Evolutionary conservation across 2,329 filamentous ascomycete genomes (phyloP), one percentile per base, ranked within the genome.

Genomic region (Paradendryphiella salina): DNA sequence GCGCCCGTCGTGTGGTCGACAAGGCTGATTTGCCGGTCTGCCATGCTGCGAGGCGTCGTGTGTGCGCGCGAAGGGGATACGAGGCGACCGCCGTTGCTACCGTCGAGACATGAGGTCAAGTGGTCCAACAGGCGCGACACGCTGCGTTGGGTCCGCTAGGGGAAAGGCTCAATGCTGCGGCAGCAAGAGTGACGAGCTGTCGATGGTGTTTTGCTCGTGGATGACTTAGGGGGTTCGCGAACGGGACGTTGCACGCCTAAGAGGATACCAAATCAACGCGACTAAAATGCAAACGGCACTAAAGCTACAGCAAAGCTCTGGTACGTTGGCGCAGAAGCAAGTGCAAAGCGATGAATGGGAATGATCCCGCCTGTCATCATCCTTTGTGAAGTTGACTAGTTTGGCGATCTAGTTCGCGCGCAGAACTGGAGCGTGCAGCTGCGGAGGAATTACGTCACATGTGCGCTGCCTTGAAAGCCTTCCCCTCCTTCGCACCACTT

Each of bases 11-110:
- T 74, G 40, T 75, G 74, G 70, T 90, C 86, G 59, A 89, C 77
- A 31, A 92, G 82, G 59, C 70, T 75, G 66, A 92, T 91, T 69
- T 86, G 85, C 72, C 89, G 87, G 65, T 86, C 69, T 18, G 66
- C 59, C 63, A 70, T 70, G 36, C 34, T 57, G 40, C 42, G 33
- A 23, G 32, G n/a, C 32, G 47, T 31, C 26, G 18, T 38, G 41
- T 10, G 33, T 26, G 15, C 34, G 15, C 34, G n/a, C 32, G 32
- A 38, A 43, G 39, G 54, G 47, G 40, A 50, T 38, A 40, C 46
- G 34, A 44, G 48, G 64, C 61, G 46, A 46, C 41, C 53, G 60
- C 67, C 57, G 59, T 53, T 56, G 55, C 60, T 69, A 67, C 58
- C 54, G 60, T 58, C 54, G 44, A 66, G 44, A 43, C 69, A 72